These are phyloP conservation scores for Stemphylium vesicarium DNA, from an alignment of 2,329 filamentous ascomycete genomes.

Conservation along the genomic window DNA sequence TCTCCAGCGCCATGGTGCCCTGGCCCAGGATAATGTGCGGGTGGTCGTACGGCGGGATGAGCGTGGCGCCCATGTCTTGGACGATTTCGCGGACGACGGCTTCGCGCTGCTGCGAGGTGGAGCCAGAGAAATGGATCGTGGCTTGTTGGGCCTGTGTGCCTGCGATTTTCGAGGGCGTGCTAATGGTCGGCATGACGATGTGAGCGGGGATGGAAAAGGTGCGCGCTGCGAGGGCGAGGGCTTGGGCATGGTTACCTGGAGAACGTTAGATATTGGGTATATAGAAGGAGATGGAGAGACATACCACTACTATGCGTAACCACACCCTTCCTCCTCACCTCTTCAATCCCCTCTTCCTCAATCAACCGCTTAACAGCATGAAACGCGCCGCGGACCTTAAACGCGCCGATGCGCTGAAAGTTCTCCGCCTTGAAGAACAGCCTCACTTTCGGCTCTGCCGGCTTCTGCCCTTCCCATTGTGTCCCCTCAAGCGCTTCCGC, in stretches of 20 bases:
- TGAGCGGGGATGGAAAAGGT: slow-evolving; percentile 77
- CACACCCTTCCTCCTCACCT: slow-evolving; percentile 68
- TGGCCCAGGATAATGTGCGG: slow-evolving; percentile 90
- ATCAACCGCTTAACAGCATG: slow-evolving; percentile 78
- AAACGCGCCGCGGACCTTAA: slow-evolving; percentile 91
- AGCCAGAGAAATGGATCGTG: slow-evolving; percentile 79
- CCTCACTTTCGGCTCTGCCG: slow-evolving; percentile 69
- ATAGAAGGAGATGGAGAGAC: slow-evolving; percentile 10
- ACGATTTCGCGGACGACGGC: slow-evolving; percentile 74
- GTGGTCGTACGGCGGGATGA: slow-evolving; percentile 92
- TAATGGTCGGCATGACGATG: slow-evolving; percentile 92
- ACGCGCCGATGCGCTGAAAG: slow-evolving; percentile 85
- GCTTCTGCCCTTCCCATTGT: slow-evolving; percentile 62
- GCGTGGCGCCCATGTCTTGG: slow-evolving; percentile 72
- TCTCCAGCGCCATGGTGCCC: slow-evolving; percentile 85
- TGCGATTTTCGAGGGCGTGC: slow-evolving; percentile 83
- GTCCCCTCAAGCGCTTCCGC: slow-evolving; percentile 62
- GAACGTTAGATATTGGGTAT: too few species aligned
- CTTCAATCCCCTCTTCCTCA: slow-evolving; percentile 56
- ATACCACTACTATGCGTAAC: slow-evolving; percentile 88
- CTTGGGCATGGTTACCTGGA: slow-evolving; percentile 91
- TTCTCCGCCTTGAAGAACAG: slow-evolving; percentile 98
- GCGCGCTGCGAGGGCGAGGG: slow-evolving; percentile 81
- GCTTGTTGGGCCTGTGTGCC: slow-evolving; percentile 81
- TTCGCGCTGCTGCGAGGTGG: slow-evolving; percentile 79